Conservation (phyloP, 2,329 filamentous ascomycete genomes). For the Ceratocystis lukuohia region DNA sequence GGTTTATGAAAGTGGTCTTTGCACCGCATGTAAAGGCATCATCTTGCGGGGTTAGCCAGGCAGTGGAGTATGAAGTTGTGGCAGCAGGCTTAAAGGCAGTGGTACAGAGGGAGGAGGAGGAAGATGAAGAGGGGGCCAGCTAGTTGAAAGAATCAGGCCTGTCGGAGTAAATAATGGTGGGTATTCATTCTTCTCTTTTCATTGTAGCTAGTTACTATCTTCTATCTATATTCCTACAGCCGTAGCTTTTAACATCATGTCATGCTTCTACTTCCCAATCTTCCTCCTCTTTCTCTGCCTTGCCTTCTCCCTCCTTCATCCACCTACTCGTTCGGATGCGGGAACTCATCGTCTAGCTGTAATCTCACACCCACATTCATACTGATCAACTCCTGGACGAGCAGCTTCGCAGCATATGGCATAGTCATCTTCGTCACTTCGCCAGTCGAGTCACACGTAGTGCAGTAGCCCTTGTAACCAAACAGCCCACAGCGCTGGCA, state of each 20-base stretch:
- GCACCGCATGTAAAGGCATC: constrained; percentile 55
- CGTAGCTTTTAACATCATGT: too few relatives aligned
- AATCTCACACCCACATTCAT: constrained; percentile 97
- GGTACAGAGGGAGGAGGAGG: background rate
- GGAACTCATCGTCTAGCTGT: constrained; percentile 89
- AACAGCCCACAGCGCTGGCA: constrained; percentile 91
- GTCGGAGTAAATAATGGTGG: background rate
- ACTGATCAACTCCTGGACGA: constrained; percentile 90
- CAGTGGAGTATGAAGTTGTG: constrained; percentile 62
- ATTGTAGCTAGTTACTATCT: background rate
- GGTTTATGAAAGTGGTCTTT: constrained; percentile 84
- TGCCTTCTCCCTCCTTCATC: background rate
- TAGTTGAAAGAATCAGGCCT: background rate
- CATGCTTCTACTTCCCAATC: background rate
- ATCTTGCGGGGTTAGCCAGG: constrained; percentile 35
- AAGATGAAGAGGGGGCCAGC: background rate
- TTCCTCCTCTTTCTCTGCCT: background rate
- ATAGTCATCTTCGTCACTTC: constrained; percentile 87
- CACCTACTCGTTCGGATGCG: constrained; percentile 38
- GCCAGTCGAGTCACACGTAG: constrained; percentile 74
- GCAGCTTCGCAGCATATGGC: constrained; percentile 90
- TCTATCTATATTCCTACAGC: constrained; percentile 5
- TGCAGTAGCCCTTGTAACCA: constrained; percentile 89
- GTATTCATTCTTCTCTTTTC: background rate
- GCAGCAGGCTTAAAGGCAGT: constrained; percentile 45